Evolutionary conservation across 2,329 filamentous ascomycete genomes (phyloP).

Genomic region (Fusarium compactum): DNA sequence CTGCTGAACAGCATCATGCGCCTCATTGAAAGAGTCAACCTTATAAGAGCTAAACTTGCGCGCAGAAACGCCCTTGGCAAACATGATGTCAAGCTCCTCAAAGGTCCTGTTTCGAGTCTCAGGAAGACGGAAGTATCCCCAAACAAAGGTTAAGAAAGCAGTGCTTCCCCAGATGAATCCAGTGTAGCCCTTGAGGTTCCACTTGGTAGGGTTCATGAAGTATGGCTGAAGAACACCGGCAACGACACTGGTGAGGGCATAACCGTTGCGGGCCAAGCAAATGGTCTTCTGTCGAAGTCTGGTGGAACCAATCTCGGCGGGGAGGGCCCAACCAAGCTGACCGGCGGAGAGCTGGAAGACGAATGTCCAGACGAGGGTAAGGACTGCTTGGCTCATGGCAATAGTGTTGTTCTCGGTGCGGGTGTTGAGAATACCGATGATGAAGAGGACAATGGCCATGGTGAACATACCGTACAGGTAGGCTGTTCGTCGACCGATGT

Average conservation of each 20-base stretch:
- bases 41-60: slow-evolving; percentile 34
- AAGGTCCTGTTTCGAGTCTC: slow-evolving; percentile 65
- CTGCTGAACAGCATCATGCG: background rate
- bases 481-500: slow-evolving; percentile 59
- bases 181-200: slow-evolving; percentile 55
- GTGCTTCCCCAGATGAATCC: slow-evolving; percentile 54
- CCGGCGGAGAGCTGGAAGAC: slow-evolving; percentile 54
- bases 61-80: slow-evolving; percentile 49
- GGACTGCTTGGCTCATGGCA: slow-evolving; percentile 52
- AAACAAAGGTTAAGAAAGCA: slow-evolving; percentile 44
- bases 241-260: slow-evolving; percentile 37
- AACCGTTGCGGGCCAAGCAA: slow-evolving; percentile 49
- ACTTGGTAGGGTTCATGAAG: slow-evolving; percentile 55
- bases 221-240: slow-evolving; percentile 49
- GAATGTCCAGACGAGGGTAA: slow-evolving; percentile 53
- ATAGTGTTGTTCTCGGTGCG: slow-evolving; percentile 41
- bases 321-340: slow-evolving; percentile 53
- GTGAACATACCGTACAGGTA: slow-evolving; percentile 59
- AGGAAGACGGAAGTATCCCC: slow-evolving; percentile 62
- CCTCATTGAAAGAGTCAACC: slow-evolving; percentile 20
- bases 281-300: slow-evolving; percentile 51
- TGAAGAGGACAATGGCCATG: slow-evolving; percentile 54
- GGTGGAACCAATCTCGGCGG: slow-evolving; percentile 50
- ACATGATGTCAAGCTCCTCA: slow-evolving; percentile 66
- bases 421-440: slow-evolving; percentile 58